Evolutionary conservation across 202 grass and related monocot species (phyloP), one percentile per base, ranked within the genome.

Genomic region (Setaria italica): DNA sequence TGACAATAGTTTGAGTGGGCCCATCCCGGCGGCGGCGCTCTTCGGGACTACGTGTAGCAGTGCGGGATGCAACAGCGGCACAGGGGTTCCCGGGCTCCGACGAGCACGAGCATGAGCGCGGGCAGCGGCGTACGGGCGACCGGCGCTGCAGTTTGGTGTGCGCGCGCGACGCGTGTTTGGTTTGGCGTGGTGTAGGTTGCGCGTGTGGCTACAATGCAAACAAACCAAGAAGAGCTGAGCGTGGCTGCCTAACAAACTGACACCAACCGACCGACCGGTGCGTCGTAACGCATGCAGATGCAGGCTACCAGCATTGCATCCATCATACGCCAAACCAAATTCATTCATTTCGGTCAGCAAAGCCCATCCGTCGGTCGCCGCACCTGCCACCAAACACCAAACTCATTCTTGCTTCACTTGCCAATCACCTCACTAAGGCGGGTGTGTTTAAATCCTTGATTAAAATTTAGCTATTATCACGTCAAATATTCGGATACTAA

Each of bases 1-100:
- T 3, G 88, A 88, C 63, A 96, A 96, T 67, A 90, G 88, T 71
- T 80, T 96, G 10, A 62, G 85, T 6, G 91, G 89, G 4, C 17
- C 87, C 25, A 80, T 93, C 42, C 87, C 91, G 5, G 70, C 66
- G 5, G 66, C 72, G 13, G 76, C 72, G 30, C 72, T 97, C 45
- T 25, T 25, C 25, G 25, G 25, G 25, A 25, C 25, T 25, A 25
- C 25, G 25, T 25, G 25, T 25, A 25, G 25, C 25, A 25, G 25
- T 25, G 25, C 25, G 25, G 25, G 25, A 25, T 25, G 25, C 25
- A 25, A 25, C 25, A 25, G 25, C 25, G 0, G 25, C 25, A 25
- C 25, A 25, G 25, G 25, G 25, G 25, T 25, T 25, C 25, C 25
- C 25, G 25, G 25, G 25, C 25, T 25, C 25, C 25, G 0, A 25